Evolutionary conservation across 805 yeast genomes (phyloP), one percentile per base, ranked within the genome.

Genomic region (Teunomyces kruisii): DNA sequence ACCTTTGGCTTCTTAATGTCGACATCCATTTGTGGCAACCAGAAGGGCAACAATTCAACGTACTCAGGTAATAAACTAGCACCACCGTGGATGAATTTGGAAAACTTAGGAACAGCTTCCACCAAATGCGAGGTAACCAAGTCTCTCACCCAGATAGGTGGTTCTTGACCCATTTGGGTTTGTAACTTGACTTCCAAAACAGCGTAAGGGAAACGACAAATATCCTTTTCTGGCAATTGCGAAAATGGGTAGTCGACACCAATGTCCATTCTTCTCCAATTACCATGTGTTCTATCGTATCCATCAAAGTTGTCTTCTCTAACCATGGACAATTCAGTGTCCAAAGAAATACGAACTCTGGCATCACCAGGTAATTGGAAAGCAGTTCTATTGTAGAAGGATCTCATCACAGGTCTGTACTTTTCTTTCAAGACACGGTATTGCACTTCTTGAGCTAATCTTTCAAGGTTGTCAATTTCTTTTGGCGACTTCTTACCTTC

Each of bases 291-390:
- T 66, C 99, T 81, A 62, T 90, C 92, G 47, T 74, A 65, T 17
- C 97, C 97, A 67, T 94, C 99, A 61, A 94, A 94, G 64, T 92
- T 84, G 65, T 94, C 99, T 67, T 94, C 99, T 65, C 99, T 84
- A 33, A 92, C 90, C 96, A 94, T 88, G n/a, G 96, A 76, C 54
- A 94, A 79, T 70, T 94, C 98, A 0, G 99, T 92, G 64, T 94
- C 99, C 52, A 94, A 81, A 37, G 99, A 94, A 53, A 95, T 94
- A 75, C 99, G 90, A 32, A 94, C 99, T 61, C 99, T 82, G 6
- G 99, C 99, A 68, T 94, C 99, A 47, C 99, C 99, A 5, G 99
- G 99, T 46, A 94, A 79, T 74, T 94, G 99, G 80, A 94, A 94
- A 2, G 99, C 99, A 30, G 99, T 94, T 76, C 99, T 86, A 69